Base-by-base conservation (phyloP, 257 asterid genomes). In the Petunia axillaris region DNA sequence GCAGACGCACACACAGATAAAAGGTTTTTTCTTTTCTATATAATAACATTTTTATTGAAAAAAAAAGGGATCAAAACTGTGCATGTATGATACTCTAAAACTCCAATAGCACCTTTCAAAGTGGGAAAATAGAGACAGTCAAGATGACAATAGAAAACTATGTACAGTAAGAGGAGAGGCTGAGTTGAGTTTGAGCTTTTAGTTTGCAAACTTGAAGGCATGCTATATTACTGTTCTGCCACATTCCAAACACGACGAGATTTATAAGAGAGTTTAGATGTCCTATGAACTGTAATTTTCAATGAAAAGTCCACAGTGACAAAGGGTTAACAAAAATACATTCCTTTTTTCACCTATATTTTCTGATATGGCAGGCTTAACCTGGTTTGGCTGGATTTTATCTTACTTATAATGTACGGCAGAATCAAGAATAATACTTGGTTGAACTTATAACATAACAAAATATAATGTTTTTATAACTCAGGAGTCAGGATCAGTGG, bases 371-470 rank as follows among this genome's bases (percentile, higher is more conserved):
- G 77, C 13, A 70, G 59, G 76, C 58, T 70, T 44, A 46, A 44
- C 41, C 76, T 46, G 76, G 76, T 70, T 70, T 35, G 10, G 4
- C 9, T 46, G 77, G 77, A 48, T 46, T 25, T 25, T 48, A 35
- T 25, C 59, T 71, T 71, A 71, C 59, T 71, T 71, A 71, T 9
- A 46, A 48, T 71, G 76, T 70, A 70, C 38, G 8, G 53, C 10
- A 9, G 10, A 35, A 71, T 48, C 5, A 71, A 25, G 43, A 71
- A 71, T n/a, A 71, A 10, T 11, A 71, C 43, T 35, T 46, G 10
- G 6, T 6, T 71, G 60, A 48, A 48, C 43, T 2, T 10, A 43
- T 50, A 73, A 13, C 5, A 13, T 13, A 36, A 73, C 62, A 52
- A 71, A 70, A 46, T 14, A 44, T 68, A 11, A 71, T n/a, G 48